Base-by-base conservation (phyloP, 257 asterid species). In the Solanum gracilifrons region DNA sequence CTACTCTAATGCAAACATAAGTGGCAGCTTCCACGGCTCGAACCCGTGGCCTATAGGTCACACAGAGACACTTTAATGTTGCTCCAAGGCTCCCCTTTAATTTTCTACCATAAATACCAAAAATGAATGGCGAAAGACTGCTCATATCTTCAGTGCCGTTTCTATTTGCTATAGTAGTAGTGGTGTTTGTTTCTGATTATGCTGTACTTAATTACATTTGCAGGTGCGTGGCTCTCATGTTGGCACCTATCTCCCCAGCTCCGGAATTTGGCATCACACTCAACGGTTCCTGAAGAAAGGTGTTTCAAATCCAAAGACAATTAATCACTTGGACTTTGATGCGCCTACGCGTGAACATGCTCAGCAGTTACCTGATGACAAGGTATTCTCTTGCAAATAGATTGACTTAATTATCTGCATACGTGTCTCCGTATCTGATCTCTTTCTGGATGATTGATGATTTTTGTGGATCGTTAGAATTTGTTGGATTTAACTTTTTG, bases 241-340 rank as follows among this genome's bases (percentile, higher is more conserved):
- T 84, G 99, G 99, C 27, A 95, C 98, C 87, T 95, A 95, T 93
- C 99, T 95, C 82, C 95, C 98, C 18, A 95, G 94, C 89, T 96
- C 99, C 73, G 99, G 99, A 80, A 90, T 97, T 90, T 97, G 99
- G 99, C 96, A 93, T 91, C 95, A 97, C 85, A 97, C 99, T 48
- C 99, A 97, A 86, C 93, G 98, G 31, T 91, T 92, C 87, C 93
- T 97, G 64, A 92, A 92, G 95, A 91, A 92, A 88, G 98, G 98
- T 87, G 92, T 88, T 77, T 91, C 96, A 83, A 92, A 93, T 91
- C 90, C 92, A 88, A 94, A 91, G 91, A 94, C 92, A n/a, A 93
- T 97, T 87, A 96, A 93, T 86, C 99, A 97, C 95, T 93, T 97
- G 94, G 99, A 97, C 92, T 97, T 97, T 92, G 99, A 97, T 94